A percentile compares a stretch with the other conserved stretches of the same genome.
These are phyloP conservation scores for Aspergillus heteromorphus DNA, from an alignment of 495 filamentous ascomycete genomes.

Conservation along the genomic window DNA sequence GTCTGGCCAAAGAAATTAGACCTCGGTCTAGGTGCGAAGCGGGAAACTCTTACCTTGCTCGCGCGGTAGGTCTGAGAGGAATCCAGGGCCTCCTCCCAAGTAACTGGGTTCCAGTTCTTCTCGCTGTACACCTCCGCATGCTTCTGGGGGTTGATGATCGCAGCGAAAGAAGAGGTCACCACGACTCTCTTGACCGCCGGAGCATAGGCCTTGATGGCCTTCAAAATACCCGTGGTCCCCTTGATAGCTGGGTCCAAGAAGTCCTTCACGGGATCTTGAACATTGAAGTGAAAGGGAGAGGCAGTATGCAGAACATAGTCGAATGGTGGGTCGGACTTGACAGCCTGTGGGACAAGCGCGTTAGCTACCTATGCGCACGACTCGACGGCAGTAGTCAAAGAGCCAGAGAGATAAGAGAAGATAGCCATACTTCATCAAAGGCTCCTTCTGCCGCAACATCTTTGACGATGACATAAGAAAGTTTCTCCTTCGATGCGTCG, in stretches of 20 bases:
- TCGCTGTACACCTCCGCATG: slow-evolving; percentile 60
- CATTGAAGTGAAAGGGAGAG: slow-evolving; percentile 74
- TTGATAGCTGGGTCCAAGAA: slow-evolving; percentile 79
- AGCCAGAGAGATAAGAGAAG: neutral
- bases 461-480: slow-evolving; percentile 72
- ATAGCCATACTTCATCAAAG: slow-evolving; percentile 59
- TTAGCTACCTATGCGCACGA: neutral
- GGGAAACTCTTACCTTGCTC: slow-evolving; percentile 49
- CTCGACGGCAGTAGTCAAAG: neutral
- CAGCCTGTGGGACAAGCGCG: slow-evolving; percentile 33
- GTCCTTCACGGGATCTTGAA: slow-evolving; percentile 68
- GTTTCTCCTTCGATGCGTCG: slow-evolving; percentile 51
- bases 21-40: slow-evolving; percentile 3
- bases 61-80: slow-evolving; percentile 60
- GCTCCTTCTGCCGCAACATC: slow-evolving; percentile 73
- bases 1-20: slow-evolving; percentile 27
- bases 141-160: slow-evolving; percentile 53
- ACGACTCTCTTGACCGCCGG: slow-evolving; percentile 77
- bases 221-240: slow-evolving; percentile 76
- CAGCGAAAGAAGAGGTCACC: slow-evolving; percentile 81
- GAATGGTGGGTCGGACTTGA: slow-evolving; percentile 65
- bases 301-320: slow-evolving; percentile 88
- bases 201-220: slow-evolving; percentile 66
- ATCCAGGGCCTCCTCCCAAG: slow-evolving; percentile 59
- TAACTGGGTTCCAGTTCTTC: slow-evolving; percentile 79